A percentile compares a stretch with the other conserved stretches of the same genome.
These are phyloP conservation scores for Candolleomyces eurysporus DNA, from an alignment of 768 basidiomycete genomes.

Conservation along the genomic window DNA sequence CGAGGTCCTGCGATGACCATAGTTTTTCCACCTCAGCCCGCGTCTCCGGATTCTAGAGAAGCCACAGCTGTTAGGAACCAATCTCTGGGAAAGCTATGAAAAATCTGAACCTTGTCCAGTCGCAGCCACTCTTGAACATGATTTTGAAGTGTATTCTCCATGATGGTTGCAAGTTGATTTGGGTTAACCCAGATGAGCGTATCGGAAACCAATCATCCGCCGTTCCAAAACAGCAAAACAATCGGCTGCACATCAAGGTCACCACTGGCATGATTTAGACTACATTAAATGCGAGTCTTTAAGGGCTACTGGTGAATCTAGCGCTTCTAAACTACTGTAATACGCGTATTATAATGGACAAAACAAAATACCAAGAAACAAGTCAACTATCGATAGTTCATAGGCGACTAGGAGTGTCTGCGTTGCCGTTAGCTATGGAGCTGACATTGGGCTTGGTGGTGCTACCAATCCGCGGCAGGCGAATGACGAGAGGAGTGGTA, in stretches of 20 bases:
- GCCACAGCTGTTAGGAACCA: not conserved
- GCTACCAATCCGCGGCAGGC: slow-evolving; percentile 46
- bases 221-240: too few relatives aligned
- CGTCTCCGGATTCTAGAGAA: slow-evolving; percentile 47
- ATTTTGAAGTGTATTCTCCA: slow-evolving; percentile 29
- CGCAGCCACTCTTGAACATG: slow-evolving; percentile 53
- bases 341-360: not conserved
- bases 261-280: not conserved
- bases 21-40: slow-evolving; percentile 47
- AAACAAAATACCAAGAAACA: not conserved
- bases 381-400: slow-evolving; percentile 9
- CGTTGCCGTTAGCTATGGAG: slow-evolving; percentile 19
- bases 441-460: slow-evolving; percentile 12
- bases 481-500: slow-evolving; percentile 51
- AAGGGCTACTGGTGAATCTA: not conserved
- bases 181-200: not conserved
- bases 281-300: not conserved
- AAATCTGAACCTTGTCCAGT: slow-evolving; percentile 38
- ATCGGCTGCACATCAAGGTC: not conserved
- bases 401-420: slow-evolving; percentile 24
- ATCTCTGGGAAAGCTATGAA: not conserved
- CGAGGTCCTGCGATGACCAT: slow-evolving; percentile 37
- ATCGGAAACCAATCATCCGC: too few relatives aligned
- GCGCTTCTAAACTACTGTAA: slow-evolving; percentile 1
- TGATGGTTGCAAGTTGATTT: slow-evolving; percentile 1